Conservation (phyloP, 2,329 filamentous ascomycete species). For the Fusarium caatingaense region DNA sequence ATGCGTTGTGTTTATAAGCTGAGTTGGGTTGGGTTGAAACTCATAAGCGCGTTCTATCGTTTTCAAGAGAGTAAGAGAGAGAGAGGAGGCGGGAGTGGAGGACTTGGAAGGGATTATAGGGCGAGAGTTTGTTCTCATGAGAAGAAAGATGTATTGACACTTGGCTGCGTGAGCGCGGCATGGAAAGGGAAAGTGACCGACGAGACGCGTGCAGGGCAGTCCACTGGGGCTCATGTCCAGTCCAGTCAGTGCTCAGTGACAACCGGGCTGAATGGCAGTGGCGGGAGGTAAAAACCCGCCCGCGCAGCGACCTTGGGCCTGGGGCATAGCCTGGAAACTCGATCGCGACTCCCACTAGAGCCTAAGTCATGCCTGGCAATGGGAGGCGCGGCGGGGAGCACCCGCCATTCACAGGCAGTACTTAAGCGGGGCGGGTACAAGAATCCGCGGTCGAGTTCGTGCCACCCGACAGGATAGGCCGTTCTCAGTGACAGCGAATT, state of each 20-base stretch:
- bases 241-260: background rate
- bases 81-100: background rate
- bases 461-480: slow-evolving; percentile 7
- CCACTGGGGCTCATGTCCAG: background rate
- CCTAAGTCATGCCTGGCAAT: slow-evolving; percentile 40
- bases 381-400: slow-evolving; percentile 27
- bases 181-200: slow-evolving; percentile 19
- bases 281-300: slow-evolving; percentile 14
- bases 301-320: background rate
- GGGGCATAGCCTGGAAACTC: slow-evolving; percentile 45
- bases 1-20: slow-evolving; percentile 24
- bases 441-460: background rate
- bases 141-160: slow-evolving; percentile 26
- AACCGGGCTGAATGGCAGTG: slow-evolving; percentile 24
- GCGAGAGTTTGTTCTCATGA: slow-evolving; percentile 31
- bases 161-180: slow-evolving; percentile 36
- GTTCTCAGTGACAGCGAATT: slow-evolving; percentile 30
- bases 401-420: slow-evolving; percentile 37
- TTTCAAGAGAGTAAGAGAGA: slow-evolving; percentile 9
- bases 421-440: slow-evolving; percentile 25
- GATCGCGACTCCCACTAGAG: slow-evolving; percentile 47
- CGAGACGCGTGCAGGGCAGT: slow-evolving; percentile 45
- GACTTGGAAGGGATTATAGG: slow-evolving; percentile 4
- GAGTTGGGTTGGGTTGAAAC: background rate
- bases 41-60: slow-evolving; percentile 14